A percentile compares a stretch with the other conserved stretches of the same genome.
Conservation (phyloP, 2,329 filamentous ascomycete genomes). For the Alternaria arbusti region DNA sequence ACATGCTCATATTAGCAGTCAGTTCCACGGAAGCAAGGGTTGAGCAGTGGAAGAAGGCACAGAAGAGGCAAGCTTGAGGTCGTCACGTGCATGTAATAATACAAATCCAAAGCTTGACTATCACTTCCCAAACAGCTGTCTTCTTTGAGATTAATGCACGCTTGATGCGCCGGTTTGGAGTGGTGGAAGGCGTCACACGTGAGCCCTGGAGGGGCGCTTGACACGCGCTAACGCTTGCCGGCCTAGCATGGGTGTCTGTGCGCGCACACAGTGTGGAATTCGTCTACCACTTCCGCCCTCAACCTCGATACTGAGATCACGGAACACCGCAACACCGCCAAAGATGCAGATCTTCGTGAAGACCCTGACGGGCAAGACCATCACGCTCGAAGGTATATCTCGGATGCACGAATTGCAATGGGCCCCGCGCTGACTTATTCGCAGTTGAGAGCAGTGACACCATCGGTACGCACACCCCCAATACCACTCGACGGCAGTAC, state of each 20-base stretch:
- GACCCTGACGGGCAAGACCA: constrained; percentile 99
- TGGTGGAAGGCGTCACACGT: constrained; percentile 13
- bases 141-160: background rate
- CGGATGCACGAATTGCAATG: background rate
- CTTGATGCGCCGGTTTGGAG: background rate
- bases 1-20: constrained; percentile 59
- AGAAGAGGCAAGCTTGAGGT: constrained; percentile 7
- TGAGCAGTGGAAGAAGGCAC: constrained; percentile 31
- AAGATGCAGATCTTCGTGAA: constrained; percentile 80
- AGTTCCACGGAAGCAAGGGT: constrained; percentile 54
- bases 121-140: background rate
- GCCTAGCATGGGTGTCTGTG: constrained; percentile 17
- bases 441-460: constrained; percentile 86
- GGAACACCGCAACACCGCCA: constrained; percentile 37
- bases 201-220: background rate
- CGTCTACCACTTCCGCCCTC: constrained; percentile 16
- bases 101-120: background rate
- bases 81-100: background rate
- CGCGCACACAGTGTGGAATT: constrained; percentile 29
- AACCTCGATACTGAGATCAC: constrained; percentile 37
- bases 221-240: constrained; percentile 9
- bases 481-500: constrained; percentile 17
- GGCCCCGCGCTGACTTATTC: constrained; percentile 47
- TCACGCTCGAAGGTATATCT: constrained; percentile 81
- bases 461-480: constrained; percentile 61